Evolutionary conservation across 768 basidiomycete species (phyloP).

Genomic region (Phylloporus sp.): DNA sequence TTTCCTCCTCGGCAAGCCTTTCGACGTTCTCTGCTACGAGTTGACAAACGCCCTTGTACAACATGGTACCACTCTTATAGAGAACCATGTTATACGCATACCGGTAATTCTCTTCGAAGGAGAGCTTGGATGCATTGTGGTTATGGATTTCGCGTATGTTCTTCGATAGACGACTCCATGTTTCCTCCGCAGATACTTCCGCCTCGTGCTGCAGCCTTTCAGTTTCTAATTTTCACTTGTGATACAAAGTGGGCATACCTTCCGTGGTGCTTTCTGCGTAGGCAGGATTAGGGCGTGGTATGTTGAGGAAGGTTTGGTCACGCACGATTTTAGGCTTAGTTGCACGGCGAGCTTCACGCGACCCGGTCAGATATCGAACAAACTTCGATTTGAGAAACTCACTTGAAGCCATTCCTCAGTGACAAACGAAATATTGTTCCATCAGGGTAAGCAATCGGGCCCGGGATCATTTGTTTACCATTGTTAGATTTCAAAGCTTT

Average conservation of each 20-base stretch:
- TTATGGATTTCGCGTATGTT: slow-evolving; percentile 95
- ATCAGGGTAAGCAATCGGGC: slow-evolving; percentile 12
- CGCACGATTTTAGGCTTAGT: slow-evolving; percentile 41
- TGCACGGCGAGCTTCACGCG: slow-evolving; percentile 24
- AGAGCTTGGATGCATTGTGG: slow-evolving; percentile 84
- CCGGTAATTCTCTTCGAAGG: slow-evolving; percentile 90
- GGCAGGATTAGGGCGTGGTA: slow-evolving; percentile 14
- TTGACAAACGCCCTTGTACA: slow-evolving; percentile 80
- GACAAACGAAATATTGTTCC: slow-evolving; percentile 13
- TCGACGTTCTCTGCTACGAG: slow-evolving; percentile 84
- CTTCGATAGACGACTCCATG: slow-evolving; percentile 71
- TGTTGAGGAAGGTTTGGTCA: slow-evolving; percentile 21
- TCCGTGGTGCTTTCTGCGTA: slow-evolving; percentile 42
- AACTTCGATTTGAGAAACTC: slow-evolving; percentile 4
- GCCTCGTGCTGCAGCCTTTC: slow-evolving; percentile 54
- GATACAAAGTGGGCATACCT: slow-evolving; percentile 31
- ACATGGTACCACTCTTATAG: slow-evolving; percentile 72
- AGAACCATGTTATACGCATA: slow-evolving; percentile 95
- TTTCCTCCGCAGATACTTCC: slow-evolving; percentile 74
- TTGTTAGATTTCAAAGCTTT: slow-evolving; percentile 32
- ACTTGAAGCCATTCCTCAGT: slow-evolving; percentile 29
- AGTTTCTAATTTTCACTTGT: background rate
- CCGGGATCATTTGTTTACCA: slow-evolving; percentile 26
- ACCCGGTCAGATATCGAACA: slow-evolving; percentile 12
- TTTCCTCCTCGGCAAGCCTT: slow-evolving; percentile 64